phyloP scores from a whole-genome alignment of 345 rosid genomes.

The Brassica carinata region DNA sequence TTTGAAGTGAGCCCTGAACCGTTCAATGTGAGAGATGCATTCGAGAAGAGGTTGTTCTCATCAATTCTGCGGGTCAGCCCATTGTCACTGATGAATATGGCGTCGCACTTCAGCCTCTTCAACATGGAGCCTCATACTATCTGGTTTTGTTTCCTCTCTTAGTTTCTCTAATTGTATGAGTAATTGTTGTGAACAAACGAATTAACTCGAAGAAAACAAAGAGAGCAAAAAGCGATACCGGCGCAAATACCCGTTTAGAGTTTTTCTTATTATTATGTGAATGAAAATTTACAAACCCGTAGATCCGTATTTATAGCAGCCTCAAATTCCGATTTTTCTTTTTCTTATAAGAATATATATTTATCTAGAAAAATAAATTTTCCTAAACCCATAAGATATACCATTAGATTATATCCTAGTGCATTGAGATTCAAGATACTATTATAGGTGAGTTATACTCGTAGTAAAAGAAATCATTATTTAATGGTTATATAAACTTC shows the following conservation, averaged over 20 bases:
- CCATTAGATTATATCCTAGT: too few species aligned
- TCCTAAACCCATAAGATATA: too few species aligned
- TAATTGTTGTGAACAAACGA: too few species aligned
- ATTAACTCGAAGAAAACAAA: too few species aligned
- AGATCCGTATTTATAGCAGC: too few species aligned
- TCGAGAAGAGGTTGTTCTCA: conserved; percentile 73
- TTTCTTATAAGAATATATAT: too few species aligned
- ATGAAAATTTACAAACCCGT: too few species aligned
- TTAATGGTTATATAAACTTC: conserved; percentile 15
- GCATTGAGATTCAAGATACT: conserved; percentile 29
- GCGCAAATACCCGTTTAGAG: too few species aligned
- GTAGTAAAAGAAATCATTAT: background rate
- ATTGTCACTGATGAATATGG: conserved; percentile 90
- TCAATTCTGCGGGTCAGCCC: conserved; percentile 79
- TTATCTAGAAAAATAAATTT: too few species aligned
- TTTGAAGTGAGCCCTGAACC: conserved; percentile 70
- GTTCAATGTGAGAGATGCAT: conserved; percentile 81
- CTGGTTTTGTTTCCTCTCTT: conserved; percentile 45
- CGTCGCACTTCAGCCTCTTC: conserved; percentile 71
- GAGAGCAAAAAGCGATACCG: too few species aligned
- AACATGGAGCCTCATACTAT: conserved; percentile 84
- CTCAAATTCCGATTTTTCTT: too few species aligned
- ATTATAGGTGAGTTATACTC: background rate
- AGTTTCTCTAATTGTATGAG: background rate
- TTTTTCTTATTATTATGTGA: too few species aligned